Percentiles rank a stretch among this genome's conserved stretches.
Conservation (phyloP, 2,329 filamentous ascomycete species). For the Botrytis fabae region DNA sequence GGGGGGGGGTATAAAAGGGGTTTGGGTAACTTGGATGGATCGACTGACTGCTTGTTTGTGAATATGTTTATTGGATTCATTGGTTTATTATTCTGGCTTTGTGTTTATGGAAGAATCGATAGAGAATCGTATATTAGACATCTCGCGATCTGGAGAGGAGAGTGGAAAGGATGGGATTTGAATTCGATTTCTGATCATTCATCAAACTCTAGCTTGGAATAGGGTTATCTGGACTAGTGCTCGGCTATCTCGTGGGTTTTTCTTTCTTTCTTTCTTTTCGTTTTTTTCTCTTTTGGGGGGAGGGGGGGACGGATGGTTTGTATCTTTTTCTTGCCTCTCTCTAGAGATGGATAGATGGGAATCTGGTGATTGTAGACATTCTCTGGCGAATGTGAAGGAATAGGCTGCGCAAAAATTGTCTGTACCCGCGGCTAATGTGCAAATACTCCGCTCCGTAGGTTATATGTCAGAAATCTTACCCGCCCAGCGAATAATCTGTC, state of each 20-base stretch:
- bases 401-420: not conserved
- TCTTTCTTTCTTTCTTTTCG: not conserved
- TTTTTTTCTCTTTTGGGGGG: not conserved
- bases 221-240: not conserved
- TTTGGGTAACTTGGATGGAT: not conserved
- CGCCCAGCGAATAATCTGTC: not conserved
- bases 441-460: not conserved
- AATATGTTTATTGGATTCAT: not conserved
- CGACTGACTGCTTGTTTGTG: accelerated
- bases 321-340: not conserved
- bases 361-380: not conserved
- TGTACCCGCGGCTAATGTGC: not conserved
- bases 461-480: not conserved
- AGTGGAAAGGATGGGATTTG: not conserved
- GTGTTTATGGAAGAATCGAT: accelerated
- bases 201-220: not conserved
- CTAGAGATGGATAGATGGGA: not conserved
- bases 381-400: not conserved
- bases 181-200: not conserved
- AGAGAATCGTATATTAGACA: accelerated
- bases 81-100: not conserved
- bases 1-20: not conserved
- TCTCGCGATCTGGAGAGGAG: not conserved
- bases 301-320: no score
- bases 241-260: not conserved